Evolutionary conservation across 805 yeast genomes (phyloP).

Genomic region (Wickerhamiella brachini): DNA sequence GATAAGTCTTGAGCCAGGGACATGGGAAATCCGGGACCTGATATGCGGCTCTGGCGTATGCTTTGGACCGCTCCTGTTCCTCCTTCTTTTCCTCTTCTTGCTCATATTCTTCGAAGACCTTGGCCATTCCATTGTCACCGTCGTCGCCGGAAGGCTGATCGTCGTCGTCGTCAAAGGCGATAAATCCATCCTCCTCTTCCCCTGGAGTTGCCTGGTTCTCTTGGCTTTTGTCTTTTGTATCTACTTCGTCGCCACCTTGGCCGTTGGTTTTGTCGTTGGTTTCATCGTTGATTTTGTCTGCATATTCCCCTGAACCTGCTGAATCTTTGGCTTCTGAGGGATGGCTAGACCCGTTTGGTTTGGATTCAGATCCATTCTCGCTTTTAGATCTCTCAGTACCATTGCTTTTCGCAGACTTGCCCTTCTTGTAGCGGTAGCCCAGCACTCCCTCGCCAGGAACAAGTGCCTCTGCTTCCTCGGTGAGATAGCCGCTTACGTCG

Average conservation of each 20-base stretch:
- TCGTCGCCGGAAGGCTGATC: no score
- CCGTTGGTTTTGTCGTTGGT: no score
- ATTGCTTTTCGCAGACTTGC: background rate
- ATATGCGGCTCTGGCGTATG: conserved; percentile 3
- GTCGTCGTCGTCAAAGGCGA: conserved; percentile 9
- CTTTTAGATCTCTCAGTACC: background rate
- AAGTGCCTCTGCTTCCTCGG: conserved; percentile 2
- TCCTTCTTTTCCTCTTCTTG: conserved; percentile 1
- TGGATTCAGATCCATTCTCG: conserved; percentile 1
- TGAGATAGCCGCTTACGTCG: conserved; percentile 8
- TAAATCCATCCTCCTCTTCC: conserved; percentile 4
- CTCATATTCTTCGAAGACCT: conserved; percentile 9
- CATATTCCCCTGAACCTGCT: no score
- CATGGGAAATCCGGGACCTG: conserved; percentile 4
- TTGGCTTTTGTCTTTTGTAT: background rate
- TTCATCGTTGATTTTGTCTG: no score
- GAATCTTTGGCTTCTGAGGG: no score
- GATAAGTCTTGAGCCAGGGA: background rate
- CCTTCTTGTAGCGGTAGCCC: conserved; percentile 1
- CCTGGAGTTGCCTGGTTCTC: background rate
- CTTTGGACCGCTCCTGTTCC: background rate
- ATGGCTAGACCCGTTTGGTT: no score
- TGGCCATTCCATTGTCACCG: conserved; percentile 6
- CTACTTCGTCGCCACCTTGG: no score
- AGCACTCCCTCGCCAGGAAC: conserved; percentile 8